These are phyloP conservation scores for Phenoliferia sp. DNA, from an alignment of 1,284 basidiomycete species.

Conservation along the genomic window DNA sequence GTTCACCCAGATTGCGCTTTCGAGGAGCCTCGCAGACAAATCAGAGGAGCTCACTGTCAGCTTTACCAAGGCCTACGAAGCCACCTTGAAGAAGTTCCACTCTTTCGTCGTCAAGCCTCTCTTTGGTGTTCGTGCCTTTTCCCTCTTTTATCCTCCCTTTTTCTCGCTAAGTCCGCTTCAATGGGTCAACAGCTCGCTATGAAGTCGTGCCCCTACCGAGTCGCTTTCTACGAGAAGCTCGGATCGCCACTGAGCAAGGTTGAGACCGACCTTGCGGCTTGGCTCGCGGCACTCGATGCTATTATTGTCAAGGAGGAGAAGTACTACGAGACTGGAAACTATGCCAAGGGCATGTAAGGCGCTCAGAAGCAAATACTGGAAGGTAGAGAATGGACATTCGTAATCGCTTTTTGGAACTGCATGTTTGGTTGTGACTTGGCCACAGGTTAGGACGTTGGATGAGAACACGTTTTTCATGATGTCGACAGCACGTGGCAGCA, in stretches of 20 bases:
- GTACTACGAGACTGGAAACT: constrained; percentile 29
- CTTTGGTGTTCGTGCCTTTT: constrained; percentile 62
- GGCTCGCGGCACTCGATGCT: constrained; percentile 53
- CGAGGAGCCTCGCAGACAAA: constrained; percentile 64
- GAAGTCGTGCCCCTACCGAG: constrained; percentile 92
- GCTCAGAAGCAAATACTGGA: too few relatives aligned
- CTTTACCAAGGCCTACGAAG: constrained; percentile 79
- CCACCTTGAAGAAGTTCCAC: constrained; percentile 78
- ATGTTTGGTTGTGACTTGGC: too few relatives aligned
- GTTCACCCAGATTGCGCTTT: constrained; percentile 84
- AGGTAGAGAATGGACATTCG: too few relatives aligned
- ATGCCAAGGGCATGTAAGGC: constrained; percentile 9
- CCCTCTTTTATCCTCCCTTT: not conserved
- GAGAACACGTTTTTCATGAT: too few relatives aligned
- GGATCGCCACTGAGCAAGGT: constrained; percentile 67
- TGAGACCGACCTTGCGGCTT: constrained; percentile 64
- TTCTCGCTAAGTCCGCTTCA: not conserved
- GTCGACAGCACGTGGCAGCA: too few relatives aligned
- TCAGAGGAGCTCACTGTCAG: constrained; percentile 65
- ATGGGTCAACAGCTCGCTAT: not conserved
- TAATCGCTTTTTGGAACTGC: too few relatives aligned
- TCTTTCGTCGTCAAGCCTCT: constrained; percentile 79
- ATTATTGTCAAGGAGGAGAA: constrained; percentile 32
- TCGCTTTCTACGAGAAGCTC: constrained; percentile 86
- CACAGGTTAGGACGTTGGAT: too few relatives aligned